Conservation (phyloP, 1,139 yeast species). For the Lodderomyces orthopsilosis region DNA sequence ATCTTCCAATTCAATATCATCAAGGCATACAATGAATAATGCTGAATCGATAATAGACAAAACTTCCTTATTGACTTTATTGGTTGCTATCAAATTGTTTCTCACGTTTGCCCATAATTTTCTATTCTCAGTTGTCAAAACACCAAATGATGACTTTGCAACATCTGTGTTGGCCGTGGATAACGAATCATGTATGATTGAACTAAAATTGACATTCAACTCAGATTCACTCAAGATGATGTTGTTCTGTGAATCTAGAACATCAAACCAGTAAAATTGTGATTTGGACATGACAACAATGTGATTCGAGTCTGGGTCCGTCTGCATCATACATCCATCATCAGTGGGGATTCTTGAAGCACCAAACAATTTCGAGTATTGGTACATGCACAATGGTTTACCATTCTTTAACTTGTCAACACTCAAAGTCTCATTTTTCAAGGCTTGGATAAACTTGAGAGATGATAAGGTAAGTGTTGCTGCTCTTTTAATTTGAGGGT, state of each 20-base stretch:
- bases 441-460: slow-evolving; percentile 73
- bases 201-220: slow-evolving; percentile 68
- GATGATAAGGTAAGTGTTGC: slow-evolving; percentile 78
- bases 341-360: slow-evolving; percentile 79
- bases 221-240: slow-evolving; percentile 71
- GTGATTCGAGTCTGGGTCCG: slow-evolving; percentile 72
- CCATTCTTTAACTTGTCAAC: slow-evolving; percentile 67
- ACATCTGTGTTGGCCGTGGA: slow-evolving; percentile 60
- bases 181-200: slow-evolving; percentile 71
- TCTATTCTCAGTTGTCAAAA: slow-evolving; percentile 84
- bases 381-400: slow-evolving; percentile 83
- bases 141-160: slow-evolving; percentile 84
- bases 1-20: slow-evolving; percentile 67
- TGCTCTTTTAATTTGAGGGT: slow-evolving; percentile 75
- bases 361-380: slow-evolving; percentile 81
- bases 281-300: slow-evolving; percentile 82
- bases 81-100: slow-evolving; percentile 40
- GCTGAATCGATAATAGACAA: slow-evolving; percentile 76
- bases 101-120: slow-evolving; percentile 81
- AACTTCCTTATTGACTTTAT: slow-evolving; percentile 62
- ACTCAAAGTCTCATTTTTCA: slow-evolving; percentile 72
- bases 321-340: slow-evolving; percentile 81
- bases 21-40: slow-evolving; percentile 75
- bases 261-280: slow-evolving; percentile 93
- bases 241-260: slow-evolving; percentile 68